These are phyloP conservation scores for Penicillium herquei DNA, from an alignment of 495 filamentous ascomycete species.

Conservation along the genomic window DNA sequence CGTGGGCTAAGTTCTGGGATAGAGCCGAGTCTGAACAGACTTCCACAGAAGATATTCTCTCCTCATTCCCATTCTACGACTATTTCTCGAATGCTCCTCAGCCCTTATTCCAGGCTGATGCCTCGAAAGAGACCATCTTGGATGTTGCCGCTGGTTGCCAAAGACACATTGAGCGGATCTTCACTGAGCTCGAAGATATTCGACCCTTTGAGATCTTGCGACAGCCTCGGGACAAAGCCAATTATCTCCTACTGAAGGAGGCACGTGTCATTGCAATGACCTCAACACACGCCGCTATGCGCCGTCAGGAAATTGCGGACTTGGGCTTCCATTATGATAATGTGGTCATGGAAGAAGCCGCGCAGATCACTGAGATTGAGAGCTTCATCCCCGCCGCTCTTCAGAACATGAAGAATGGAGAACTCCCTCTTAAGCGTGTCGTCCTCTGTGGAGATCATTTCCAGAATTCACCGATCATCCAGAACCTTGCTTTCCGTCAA, in stretches of 20 bases:
- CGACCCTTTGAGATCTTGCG: slow-evolving; percentile 93
- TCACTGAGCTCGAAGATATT: slow-evolving; percentile 89
- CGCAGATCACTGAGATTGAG: slow-evolving; percentile 96
- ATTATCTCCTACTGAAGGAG: slow-evolving; percentile 93
- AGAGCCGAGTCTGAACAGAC: slow-evolving; percentile 47
- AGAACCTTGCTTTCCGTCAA: slow-evolving; percentile 92
- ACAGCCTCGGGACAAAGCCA: slow-evolving; percentile 83
- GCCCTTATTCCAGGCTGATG: slow-evolving; percentile 69
- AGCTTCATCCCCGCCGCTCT: slow-evolving; percentile 92
- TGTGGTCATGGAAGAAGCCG: slow-evolving; percentile 97
- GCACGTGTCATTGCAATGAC: slow-evolving; percentile 98
- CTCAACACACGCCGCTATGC: slow-evolving; percentile 97
- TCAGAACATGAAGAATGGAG: slow-evolving; percentile 71
- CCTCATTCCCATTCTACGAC: slow-evolving; percentile 82
- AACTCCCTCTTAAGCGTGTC: slow-evolving; percentile 76
- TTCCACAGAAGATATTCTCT: slow-evolving; percentile 59
- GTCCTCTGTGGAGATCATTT: slow-evolving; percentile 94
- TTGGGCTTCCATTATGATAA: slow-evolving; percentile 98
- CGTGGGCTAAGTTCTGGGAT: slow-evolving; percentile 85
- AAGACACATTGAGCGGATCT: slow-evolving; percentile 86
- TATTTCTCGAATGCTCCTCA: slow-evolving; percentile 90
- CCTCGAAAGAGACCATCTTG: slow-evolving; percentile 63
- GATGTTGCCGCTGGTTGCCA: slow-evolving; percentile 86
- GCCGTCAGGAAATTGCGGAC: slow-evolving; percentile 82
- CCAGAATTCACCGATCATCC: slow-evolving; percentile 94